These are phyloP conservation scores for Trametes maxima DNA, from an alignment of 768 basidiomycete genomes.

Conservation along the genomic window DNA sequence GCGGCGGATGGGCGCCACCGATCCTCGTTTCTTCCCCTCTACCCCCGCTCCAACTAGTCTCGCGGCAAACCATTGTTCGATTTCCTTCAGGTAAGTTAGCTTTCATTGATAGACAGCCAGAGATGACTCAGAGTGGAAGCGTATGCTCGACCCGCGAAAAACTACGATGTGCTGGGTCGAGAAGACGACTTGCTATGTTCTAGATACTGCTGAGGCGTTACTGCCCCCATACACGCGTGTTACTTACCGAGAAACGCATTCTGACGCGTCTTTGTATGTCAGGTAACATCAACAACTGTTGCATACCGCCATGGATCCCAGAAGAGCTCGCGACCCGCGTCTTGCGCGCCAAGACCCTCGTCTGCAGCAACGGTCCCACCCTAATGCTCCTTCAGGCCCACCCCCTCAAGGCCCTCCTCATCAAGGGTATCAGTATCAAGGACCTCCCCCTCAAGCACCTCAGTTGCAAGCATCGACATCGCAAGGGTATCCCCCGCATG, in stretches of 20 bases:
- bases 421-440: constrained; percentile 12
- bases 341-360: constrained; percentile 72
- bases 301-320: constrained; percentile 63
- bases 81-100: not conserved
- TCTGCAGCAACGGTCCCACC: constrained; percentile 48
- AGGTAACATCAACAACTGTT: not conserved
- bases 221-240: not conserved
- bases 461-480: constrained; percentile 17
- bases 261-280: constrained; percentile 5
- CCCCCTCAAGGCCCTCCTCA: constrained; percentile 17
- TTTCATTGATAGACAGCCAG: not conserved
- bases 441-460: constrained; percentile 9
- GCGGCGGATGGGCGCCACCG: not conserved
- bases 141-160: constrained; percentile 61
- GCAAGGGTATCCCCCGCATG: constrained; percentile 17
- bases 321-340: constrained; percentile 80
- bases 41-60: not conserved
- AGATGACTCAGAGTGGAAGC: constrained; percentile 97
- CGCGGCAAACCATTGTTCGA: not conserved
- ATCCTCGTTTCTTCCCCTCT: not conserved
- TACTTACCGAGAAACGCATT: not conserved
- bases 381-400: constrained; percentile 39
- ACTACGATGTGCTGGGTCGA: constrained; percentile 54
- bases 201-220: constrained; percentile 88
- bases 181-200: constrained; percentile 79